These are phyloP conservation scores for Pichia rugopelliculosa DNA, from an alignment of 805 yeast genomes.

Conservation along the genomic window DNA sequence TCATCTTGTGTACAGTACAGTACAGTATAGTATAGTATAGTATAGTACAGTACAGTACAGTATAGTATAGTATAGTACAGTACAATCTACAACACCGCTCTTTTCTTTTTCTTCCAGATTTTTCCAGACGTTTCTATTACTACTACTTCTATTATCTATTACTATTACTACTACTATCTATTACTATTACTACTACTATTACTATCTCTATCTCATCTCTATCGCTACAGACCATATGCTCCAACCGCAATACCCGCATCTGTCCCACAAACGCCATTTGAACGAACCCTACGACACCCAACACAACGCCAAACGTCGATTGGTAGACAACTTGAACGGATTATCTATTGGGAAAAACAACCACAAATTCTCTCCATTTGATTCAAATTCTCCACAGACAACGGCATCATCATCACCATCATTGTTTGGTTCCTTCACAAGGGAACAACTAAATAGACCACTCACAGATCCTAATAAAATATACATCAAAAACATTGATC, in stretches of 20 bases:
- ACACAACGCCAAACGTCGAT: slow-evolving; percentile 10
- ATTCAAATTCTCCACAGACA: not conserved
- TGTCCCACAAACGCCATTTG: slow-evolving; percentile 5
- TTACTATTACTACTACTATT: too few relatives aligned
- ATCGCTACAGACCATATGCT: too few relatives aligned
- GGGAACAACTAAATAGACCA: slow-evolving; percentile 6
- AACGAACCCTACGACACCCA: slow-evolving; percentile 1
- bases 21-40: too few relatives aligned
- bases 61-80: too few relatives aligned
- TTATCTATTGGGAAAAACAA: slow-evolving; percentile 3
- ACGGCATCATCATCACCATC: not conserved
- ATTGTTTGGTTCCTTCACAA: slow-evolving; percentile 9
- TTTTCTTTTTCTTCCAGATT: not conserved
- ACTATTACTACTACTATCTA: too few relatives aligned
- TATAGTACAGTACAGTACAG: too few relatives aligned
- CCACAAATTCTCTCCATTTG: not conserved
- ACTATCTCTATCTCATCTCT: too few relatives aligned
- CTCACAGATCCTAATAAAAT: slow-evolving; percentile 11
- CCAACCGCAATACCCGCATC: not conserved
- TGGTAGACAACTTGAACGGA: slow-evolving; percentile 7
- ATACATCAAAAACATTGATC: slow-evolving; percentile 17
- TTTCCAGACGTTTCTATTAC: not conserved
- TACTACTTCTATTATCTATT: too few relatives aligned
- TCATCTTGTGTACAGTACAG: not conserved
- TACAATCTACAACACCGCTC: too few relatives aligned